Evolutionary conservation across 306 rosid species (phyloP), one percentile per base, ranked within the genome.

Genomic region (Ormosia semicastrata): DNA sequence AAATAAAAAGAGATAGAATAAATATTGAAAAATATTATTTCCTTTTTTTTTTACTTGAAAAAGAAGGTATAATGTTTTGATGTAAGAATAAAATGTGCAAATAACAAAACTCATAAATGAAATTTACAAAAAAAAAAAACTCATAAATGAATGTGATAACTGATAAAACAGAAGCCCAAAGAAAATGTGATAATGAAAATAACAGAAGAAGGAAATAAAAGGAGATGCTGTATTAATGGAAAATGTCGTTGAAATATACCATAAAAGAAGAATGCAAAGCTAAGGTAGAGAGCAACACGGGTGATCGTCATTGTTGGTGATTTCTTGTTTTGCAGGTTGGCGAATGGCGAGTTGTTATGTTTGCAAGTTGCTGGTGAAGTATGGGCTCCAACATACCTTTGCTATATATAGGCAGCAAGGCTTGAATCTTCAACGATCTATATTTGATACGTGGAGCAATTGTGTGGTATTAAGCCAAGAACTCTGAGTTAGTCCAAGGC

Each of bases 191-290:
- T 41, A 7, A 41, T 8, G 2, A 43, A 43, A 43, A 43, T 8
- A 8, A 43, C 12, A 9, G 8, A 43, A 43, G 49, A 43, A 43
- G 3, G 49, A 43, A 43, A 2, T 43, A 43, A 8, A 43, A 43
- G 47, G 11, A 36, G 34, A 10, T 0, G 24, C 24, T 8, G 46
- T 41, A 52, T n/a, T 12, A 15, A 36, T 41, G 57, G 6, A 11
- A 11, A 37, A 18, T n/a, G 18, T 11, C 7, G 8, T 15, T 3
- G 33, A 4, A 6, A 65, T 14, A 17, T 86, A 87, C 91, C 91
- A 11, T 71, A 82, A 65, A 84, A 86, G 83, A 68, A 17, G 82
- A 90, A 39, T 52, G 83, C 74, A 72, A 83, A 72, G 57, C 82
- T 8, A 56, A 85, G 76, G 41, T 60, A 44, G 30, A 81, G 62